These are phyloP conservation scores for Xerocomellus dryophilus DNA, from an alignment of 768 basidiomycete species.

Conservation along the genomic window DNA sequence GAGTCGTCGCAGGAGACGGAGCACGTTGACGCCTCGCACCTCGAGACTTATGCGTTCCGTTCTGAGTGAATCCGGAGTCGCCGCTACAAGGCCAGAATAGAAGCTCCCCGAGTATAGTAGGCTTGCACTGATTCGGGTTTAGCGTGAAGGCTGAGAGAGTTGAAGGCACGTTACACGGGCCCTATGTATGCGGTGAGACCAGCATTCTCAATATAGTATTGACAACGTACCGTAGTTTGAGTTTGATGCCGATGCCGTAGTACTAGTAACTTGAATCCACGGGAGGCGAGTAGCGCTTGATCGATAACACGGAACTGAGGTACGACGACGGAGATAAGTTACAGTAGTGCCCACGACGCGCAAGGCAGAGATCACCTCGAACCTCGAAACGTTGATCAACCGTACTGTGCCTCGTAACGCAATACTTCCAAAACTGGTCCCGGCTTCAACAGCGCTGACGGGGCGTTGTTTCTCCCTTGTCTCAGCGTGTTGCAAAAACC, in stretches of 20 bases:
- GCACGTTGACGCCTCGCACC: constrained; percentile 12
- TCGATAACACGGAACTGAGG: constrained; percentile 19
- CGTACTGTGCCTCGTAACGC: constrained; percentile 5
- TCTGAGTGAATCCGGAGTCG: background rate
- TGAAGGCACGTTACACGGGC: background rate
- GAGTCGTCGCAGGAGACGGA: constrained; percentile 1
- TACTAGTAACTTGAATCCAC: background rate
- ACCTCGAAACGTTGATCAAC: background rate
- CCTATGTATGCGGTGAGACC: background rate
- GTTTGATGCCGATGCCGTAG: constrained; percentile 1
- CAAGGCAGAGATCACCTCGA: background rate
- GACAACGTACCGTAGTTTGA: constrained; percentile 3
- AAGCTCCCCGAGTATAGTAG: background rate
- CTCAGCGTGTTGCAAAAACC: constrained; percentile 13
- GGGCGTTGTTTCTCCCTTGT: constrained; percentile 12
- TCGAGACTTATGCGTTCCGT: background rate
- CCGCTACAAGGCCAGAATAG: background rate
- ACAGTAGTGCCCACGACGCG: constrained; percentile 14
- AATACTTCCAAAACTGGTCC: constrained; percentile 13
- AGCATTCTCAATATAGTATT: background rate
- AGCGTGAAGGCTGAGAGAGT: background rate
- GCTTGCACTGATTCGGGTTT: background rate
- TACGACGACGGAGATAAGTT: constrained; percentile 21
- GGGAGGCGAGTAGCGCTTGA: too few species aligned
- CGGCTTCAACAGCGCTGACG: background rate